phyloP scores from a whole-genome alignment of 2,329 filamentous ascomycete genomes.

The Dothistroma pini region DNA sequence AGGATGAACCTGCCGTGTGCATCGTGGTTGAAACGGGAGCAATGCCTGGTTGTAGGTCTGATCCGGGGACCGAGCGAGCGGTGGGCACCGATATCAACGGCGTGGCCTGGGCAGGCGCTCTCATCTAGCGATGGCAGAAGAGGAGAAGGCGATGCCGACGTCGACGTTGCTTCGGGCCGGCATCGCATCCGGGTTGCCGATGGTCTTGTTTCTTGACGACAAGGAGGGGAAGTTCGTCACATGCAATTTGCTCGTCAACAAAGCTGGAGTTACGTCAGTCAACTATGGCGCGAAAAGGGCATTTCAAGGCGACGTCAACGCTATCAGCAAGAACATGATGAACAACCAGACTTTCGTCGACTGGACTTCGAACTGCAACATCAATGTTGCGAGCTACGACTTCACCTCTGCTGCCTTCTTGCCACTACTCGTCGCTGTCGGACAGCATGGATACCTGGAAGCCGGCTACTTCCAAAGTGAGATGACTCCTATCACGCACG shows the following conservation, averaged over 20 bases:
- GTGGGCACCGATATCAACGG: not conserved
- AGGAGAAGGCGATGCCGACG: too few species aligned
- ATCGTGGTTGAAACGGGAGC: not conserved
- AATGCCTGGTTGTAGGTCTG: not conserved
- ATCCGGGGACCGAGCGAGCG: not conserved
- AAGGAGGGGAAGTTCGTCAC: constrained; percentile 34
- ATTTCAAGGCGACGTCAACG: constrained; percentile 39
- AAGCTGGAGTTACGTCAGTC: constrained; percentile 29
- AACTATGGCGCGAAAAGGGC: constrained; percentile 28
- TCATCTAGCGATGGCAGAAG: too few species aligned
- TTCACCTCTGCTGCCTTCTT: constrained; percentile 46
- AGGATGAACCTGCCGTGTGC: not conserved
- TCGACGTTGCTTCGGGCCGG: too few species aligned
- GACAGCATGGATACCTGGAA: constrained; percentile 40
- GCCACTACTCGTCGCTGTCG: constrained; percentile 42
- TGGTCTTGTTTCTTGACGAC: too few species aligned
- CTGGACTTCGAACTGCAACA: constrained; percentile 44
- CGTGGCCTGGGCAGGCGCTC: too few species aligned
- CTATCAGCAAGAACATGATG: constrained; percentile 56
- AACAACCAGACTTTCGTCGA: constrained; percentile 39
- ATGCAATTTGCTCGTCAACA: constrained; percentile 36
- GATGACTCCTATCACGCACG: constrained; percentile 52
- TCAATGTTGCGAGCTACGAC: constrained; percentile 45
- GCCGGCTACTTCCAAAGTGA: constrained; percentile 54
- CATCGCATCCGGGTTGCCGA: too few species aligned